Evolutionary conservation across 179 eudicot genomes (phyloP), one percentile per base, ranked within the genome.

Genomic region (Beta corolliflora): DNA sequence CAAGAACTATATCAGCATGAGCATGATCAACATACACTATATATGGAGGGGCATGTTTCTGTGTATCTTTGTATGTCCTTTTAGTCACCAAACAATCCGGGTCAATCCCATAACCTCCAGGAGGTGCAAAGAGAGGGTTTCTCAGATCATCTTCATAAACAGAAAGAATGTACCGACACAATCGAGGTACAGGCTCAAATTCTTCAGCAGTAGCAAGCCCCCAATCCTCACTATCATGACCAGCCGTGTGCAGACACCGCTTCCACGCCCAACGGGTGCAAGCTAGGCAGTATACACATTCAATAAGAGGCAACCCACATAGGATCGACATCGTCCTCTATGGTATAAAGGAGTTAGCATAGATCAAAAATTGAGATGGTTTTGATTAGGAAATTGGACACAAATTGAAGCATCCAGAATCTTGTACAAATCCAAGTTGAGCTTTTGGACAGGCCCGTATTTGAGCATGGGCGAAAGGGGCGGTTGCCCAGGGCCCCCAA

Each of bases 11-110:
- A 76, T 95, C 99, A 7, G 80, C 68, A 69, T 92, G 89, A 19
- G 90, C 90, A 46, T 95, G 93, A 88, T 95, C 99, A 60, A 95
- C 81, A 71, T 93, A 95, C 45, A 95, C 77, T 85, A 95, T 88
- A 81, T 91, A 95, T 4, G 99, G 98, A 31, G 97, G 84, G 23
- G 93, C 95, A 44, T 79, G 87, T 50, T 92, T 93, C 25, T 72
- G 84, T 1, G 93, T 93, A 69, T 88, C 88, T 19, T 82, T 82
- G 60, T 90, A 90, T 12, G 88, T 86, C 68, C 86, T 88, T 68
- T 82, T 87, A 36, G 74, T 68, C 16, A 87, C 18, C 9, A 88
- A 52, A 59, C 80, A 86, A 14, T 88, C 86, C 0, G 89, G 89
- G 45, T 88, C 76, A 16, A 90, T 84, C 29, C 90, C 87, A 82